Evolutionary conservation across 176 grass and related monocot genomes (phyloP).

Genomic region (Triticum turgidum): DNA sequence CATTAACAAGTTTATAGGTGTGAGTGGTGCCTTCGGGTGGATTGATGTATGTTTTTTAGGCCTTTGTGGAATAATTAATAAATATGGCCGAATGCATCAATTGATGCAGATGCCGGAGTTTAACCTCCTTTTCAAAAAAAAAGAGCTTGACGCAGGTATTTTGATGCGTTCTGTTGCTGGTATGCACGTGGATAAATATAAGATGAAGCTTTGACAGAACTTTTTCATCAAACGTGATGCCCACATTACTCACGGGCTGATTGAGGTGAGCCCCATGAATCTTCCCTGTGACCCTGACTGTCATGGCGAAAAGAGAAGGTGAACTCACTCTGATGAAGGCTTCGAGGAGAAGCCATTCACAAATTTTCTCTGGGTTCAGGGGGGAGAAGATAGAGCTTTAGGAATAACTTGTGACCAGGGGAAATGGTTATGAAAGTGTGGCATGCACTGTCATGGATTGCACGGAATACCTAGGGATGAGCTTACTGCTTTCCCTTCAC

Average conservation of each 20-base stretch:
- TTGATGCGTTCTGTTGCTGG: neutral
- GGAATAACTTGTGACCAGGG: constrained; percentile 16
- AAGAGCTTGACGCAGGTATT: neutral
- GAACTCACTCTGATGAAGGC: neutral
- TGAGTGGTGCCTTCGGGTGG: too few species aligned
- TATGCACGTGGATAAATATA: neutral
- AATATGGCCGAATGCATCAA: too few species aligned
- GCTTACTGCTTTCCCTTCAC: neutral
- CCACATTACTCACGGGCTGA: neutral
- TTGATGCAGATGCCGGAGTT: too few species aligned
- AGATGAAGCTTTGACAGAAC: neutral
- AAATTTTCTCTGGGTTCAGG: neutral
- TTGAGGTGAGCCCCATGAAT: neutral
- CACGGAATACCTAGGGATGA: constrained; percentile 37
- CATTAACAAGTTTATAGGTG: too few species aligned
- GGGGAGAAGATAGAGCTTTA: neutral
- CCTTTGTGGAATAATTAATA: too few species aligned
- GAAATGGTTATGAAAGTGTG: neutral
- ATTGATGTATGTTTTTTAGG: too few species aligned
- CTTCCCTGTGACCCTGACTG: neutral
- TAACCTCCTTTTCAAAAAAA: too few species aligned
- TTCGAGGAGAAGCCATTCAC: neutral
- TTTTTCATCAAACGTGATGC: neutral
- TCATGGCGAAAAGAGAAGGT: neutral
- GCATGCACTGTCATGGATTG: neutral